Conservation (phyloP, 345 rosid species). For the Reutealis trisperma region DNA sequence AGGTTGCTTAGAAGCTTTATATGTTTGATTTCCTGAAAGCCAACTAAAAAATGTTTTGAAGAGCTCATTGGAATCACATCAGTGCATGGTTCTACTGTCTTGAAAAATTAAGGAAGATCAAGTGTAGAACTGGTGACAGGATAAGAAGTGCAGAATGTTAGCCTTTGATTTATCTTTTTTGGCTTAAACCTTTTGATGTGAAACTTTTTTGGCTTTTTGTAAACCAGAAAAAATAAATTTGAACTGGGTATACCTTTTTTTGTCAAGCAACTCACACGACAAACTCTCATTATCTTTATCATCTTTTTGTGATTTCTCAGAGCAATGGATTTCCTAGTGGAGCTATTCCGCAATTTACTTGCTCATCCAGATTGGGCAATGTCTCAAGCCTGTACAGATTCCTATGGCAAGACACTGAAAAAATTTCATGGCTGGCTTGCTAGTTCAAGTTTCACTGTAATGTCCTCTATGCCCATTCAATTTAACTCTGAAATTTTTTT, state of each 20-base stretch:
- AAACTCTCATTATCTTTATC: neutral
- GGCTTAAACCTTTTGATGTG: neutral
- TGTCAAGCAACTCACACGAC: neutral
- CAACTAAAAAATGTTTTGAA: neutral
- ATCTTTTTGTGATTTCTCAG: slow-evolving; percentile 41
- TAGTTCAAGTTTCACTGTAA: slow-evolving; percentile 83
- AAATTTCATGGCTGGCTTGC: slow-evolving; percentile 97
- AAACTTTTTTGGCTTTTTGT: neutral
- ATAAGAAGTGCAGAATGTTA: neutral
- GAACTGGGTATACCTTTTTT: neutral
- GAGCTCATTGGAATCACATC: neutral
- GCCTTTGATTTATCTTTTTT: neutral
- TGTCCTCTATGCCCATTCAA: slow-evolving; percentile 13
- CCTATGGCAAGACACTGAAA: slow-evolving; percentile 86
- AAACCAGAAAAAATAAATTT: neutral
- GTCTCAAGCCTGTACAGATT: slow-evolving; percentile 81
- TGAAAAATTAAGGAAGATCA: neutral
- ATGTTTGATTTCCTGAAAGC: neutral
- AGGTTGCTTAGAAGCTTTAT: neutral
- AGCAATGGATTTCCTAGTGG: slow-evolving; percentile 94
- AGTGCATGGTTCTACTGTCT: neutral
- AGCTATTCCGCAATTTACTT: slow-evolving; percentile 83
- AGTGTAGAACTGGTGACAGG: neutral
- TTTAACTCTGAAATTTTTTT: neutral
- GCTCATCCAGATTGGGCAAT: slow-evolving; percentile 86